Conservation (phyloP, 2,329 filamentous ascomycete genomes). For the Trichoderma sp. region DNA sequence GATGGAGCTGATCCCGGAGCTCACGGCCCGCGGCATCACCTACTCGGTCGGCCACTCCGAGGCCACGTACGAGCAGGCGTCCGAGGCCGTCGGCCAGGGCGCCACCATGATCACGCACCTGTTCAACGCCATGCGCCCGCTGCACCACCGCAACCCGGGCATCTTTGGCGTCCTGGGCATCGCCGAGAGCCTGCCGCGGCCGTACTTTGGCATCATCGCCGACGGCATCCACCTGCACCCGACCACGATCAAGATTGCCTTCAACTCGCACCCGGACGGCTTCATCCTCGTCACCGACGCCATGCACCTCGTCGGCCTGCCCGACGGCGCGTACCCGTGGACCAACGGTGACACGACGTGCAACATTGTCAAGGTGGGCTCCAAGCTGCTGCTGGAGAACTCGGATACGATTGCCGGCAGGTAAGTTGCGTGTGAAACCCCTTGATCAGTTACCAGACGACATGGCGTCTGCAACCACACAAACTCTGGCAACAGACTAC, state of each 20-base stretch:
- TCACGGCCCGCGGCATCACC: constrained; percentile 67
- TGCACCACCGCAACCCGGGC: constrained; percentile 88
- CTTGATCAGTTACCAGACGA: background rate
- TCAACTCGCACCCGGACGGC: constrained; percentile 79
- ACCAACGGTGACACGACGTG: constrained; percentile 68
- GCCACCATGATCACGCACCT: constrained; percentile 90
- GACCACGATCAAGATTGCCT: constrained; percentile 85
- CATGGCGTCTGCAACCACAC: background rate
- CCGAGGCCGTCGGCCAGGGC: constrained; percentile 69
- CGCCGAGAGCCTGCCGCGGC: constrained; percentile 59
- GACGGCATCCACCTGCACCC: constrained; percentile 91
- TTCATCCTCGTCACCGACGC: constrained; percentile 91
- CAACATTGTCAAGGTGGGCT: constrained; percentile 69
- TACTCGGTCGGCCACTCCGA: constrained; percentile 86
- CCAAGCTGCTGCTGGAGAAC: constrained; percentile 73
- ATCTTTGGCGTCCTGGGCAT: constrained; percentile 83
- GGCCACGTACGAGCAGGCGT: constrained; percentile 81
- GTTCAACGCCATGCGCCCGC: constrained; percentile 90
- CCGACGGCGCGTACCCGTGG: constrained; percentile 84
- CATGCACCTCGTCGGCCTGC: constrained; percentile 82
- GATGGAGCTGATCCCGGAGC: constrained; percentile 66
- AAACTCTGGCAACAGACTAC: background rate
- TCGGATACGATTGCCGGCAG: constrained; percentile 78
- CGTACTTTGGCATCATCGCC: constrained; percentile 86
- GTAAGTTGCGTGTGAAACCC: constrained; percentile 45